Evolutionary conservation across 805 yeast species (phyloP), one percentile per base, ranked within the genome.

Genomic region (Debaryomyces maramus): DNA sequence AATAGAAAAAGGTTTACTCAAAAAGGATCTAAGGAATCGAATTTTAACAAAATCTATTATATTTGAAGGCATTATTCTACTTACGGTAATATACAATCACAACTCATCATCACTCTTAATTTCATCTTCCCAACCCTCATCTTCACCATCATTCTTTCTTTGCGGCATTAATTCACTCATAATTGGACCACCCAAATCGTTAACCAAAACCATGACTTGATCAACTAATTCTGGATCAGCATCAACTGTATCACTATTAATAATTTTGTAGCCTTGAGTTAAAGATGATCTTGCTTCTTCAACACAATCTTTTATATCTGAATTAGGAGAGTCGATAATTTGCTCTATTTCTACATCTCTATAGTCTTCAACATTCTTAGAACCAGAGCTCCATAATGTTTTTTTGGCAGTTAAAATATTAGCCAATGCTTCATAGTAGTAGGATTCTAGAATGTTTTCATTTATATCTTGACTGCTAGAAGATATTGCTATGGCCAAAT

Each of bases 341-440:
- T 39, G 34, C 6, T 46, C 44, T 22, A 65, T 46, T 6, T 63
- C 57, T 16, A 63, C 50, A 9, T 72, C 73, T 42, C 77, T 62
- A 51, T 70, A 75, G 44, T 75, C 74, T 29, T 57, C 70, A 3
- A 40, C 52, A 2, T 40, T 42, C 3, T 33, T n/a, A 7, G 26
- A 14, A 11, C 15, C 14, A 17, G 38, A 28, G 15, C 47, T 41
- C 11, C 45, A 44, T 30, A 44, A 46, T 10, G 53, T 24, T 42
- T 50, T 51, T 39, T 66, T 67, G 16, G 69, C 70, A 36, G 49
- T 52, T 41, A 85, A 63, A 46, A 80, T 59, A 53, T 82, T 73
- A 0, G 93, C 80, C 52, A 90, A 78, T 0, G 93, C 95, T 55
- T 88, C 95, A 47, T 89, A 66, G 58, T 93, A 93, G 55, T 77